A percentile compares a stretch with the other conserved stretches of the same genome.
phyloP scores from a whole-genome alignment of 148 eudicot genomes.

The Amaranthus palmeri region DNA sequence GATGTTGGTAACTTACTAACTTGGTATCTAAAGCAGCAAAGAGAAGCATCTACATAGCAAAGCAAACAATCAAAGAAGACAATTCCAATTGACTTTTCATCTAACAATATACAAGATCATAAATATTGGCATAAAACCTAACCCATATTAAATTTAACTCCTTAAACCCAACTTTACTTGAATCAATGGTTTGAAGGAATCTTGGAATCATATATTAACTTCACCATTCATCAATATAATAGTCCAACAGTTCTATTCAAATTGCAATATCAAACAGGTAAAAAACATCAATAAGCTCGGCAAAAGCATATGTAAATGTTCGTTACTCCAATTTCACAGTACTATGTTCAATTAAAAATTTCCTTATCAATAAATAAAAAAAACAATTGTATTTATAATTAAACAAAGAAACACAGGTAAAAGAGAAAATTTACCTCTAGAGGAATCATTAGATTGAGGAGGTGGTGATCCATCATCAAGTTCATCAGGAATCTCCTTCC shows the following conservation, averaged over 20 bases:
- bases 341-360: neutral
- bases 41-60: too few species aligned
- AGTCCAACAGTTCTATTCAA: too few species aligned
- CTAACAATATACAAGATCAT: neutral
- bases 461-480: constrained; percentile 53
- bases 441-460: constrained; percentile 46
- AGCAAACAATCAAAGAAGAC: too few species aligned
- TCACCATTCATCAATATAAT: too few species aligned
- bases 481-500: constrained; percentile 84
- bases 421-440: constrained; percentile 43
- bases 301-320: too few species aligned
- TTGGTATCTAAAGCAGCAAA: too few species aligned
- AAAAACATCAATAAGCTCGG: too few species aligned
- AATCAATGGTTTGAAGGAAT: neutral
- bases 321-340: neutral
- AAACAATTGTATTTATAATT: neutral
- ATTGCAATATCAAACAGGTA: too few species aligned
- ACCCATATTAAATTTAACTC: neutral
- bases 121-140: neutral
- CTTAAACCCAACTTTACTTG: neutral
- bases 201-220: too few species aligned
- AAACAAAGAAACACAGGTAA: neutral
- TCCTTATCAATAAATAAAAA: too few species aligned
- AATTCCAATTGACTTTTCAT: neutral
- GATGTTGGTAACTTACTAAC: too few species aligned